Evolutionary conservation across 2,329 filamentous ascomycete genomes (phyloP).

Genomic region (Colletotrichum paranaense): DNA sequence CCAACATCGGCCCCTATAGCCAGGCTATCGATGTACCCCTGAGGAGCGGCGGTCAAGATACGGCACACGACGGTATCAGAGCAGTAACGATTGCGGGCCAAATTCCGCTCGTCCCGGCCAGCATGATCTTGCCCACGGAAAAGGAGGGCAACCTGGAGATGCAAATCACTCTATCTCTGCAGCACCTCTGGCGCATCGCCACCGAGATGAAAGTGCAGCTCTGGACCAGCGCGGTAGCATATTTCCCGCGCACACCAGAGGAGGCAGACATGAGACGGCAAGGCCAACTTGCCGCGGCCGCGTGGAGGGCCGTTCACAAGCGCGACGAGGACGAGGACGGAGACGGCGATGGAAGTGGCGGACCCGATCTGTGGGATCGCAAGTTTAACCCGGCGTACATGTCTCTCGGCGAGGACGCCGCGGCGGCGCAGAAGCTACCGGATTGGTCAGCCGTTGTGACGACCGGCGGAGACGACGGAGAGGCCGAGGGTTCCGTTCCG

Average conservation of each 20-base stretch:
- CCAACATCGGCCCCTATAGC: slow-evolving; percentile 97
- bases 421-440: slow-evolving; percentile 53
- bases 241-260: slow-evolving; percentile 63
- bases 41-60: slow-evolving; percentile 16
- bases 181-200: slow-evolving; percentile 90
- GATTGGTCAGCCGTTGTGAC: slow-evolving; percentile 60
- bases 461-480: slow-evolving; percentile 43
- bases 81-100: slow-evolving; percentile 84
- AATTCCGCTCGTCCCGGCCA: slow-evolving; percentile 85
- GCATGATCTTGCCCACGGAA: slow-evolving; percentile 72
- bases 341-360: slow-evolving; percentile 53
- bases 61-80: slow-evolving; percentile 40
- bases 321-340: slow-evolving; percentile 62
- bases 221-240: slow-evolving; percentile 83
- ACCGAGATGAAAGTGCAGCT: slow-evolving; percentile 76
- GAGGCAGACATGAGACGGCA: slow-evolving; percentile 44
- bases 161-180: slow-evolving; percentile 79
- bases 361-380: slow-evolving; percentile 76
- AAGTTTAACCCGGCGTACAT: slow-evolving; percentile 66
- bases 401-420: slow-evolving; percentile 47
- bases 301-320: slow-evolving; percentile 54
- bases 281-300: slow-evolving; percentile 55
- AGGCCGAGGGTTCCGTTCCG: slow-evolving; percentile 54
- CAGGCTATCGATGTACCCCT: slow-evolving; percentile 76
- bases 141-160: slow-evolving; percentile 56